Base-by-base conservation (phyloP, 2,329 filamentous ascomycete genomes). In the Nemania serpens region DNA sequence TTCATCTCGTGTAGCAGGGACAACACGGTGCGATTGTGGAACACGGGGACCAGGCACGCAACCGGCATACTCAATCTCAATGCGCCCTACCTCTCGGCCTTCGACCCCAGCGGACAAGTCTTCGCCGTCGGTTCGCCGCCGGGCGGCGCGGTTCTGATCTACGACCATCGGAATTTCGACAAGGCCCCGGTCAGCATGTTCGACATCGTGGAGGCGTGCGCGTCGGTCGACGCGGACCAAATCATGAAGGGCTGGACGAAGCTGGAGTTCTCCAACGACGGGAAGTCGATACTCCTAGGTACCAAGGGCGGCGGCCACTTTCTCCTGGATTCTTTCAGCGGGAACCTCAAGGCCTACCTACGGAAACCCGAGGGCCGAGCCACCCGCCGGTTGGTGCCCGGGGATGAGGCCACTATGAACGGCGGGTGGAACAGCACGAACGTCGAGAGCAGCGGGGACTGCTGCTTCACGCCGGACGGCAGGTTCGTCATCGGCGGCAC, bases 191-290 rank as follows among this genome's bases (percentile, higher is more conserved):
- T 99, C 71, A 84, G 88, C 11, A 90, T 85, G 9, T 95, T 98
- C 70, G 94, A 98, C 71, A 80, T 98, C 15, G 77, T 87, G 22
- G 85, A 88, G 58, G 77, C 81, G 52, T 79, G 79, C 47, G 73
- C 78, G 71, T 61, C 77, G 71, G 70, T 80, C 52, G 79, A 84
- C 65, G 75, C 81, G 5, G 84, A 88, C 49, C 87, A 90, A 53
- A 76, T 83, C 1, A 79, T 85, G 62, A 83, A 83, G 54, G 88
- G 88, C 11, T 99, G 95, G 95, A 95, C 91, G 1, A 93, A 90
- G 68, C 82, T 99, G 43, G 93, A 97, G 70, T 98, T 99, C 74
- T 95, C 91, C 59, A 99, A 99, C 70, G 95, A 99, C 71, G 95
- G 95, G 17, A 96, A 96, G 72, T 86, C 86, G 62, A 77, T 99